Evolutionary conservation across 1,284 basidiomycete genomes (phyloP), one percentile per base, ranked within the genome.

Genomic region (Ustilago hordei): DNA sequence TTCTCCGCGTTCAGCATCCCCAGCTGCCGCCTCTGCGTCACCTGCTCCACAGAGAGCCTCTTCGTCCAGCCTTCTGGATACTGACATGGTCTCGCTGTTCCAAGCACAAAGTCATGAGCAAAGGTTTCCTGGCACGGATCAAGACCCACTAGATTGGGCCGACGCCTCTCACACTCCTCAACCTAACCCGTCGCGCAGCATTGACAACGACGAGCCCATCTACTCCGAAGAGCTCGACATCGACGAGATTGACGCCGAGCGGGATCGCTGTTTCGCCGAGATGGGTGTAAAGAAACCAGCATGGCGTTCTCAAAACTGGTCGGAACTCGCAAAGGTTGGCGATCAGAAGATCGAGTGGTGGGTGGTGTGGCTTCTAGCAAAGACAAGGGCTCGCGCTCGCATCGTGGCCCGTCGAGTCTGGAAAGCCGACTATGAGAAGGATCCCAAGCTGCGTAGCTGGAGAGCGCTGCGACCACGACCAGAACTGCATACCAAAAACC

Each of bases 71-170:
- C 60, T 71, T 3, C 57, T 77, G 36, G 39, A 69, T 11, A 64
- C 69, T n/a, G 75, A 77, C 56, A 65, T 77, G 67, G 56, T 69
- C 17, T 63, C 69, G 1, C 75, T 69, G 6, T 77, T 77, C 45
- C 23, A 50, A 3, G 63, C 75, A 4, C 63, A 50, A 48, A 57
- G 62, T 0, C 60, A 60, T 4, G 69, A 68, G 57, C 62, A 64
- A 3, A 43, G 75, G 6, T 55, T 72, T 9, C 69, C 75, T 1
- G 69, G 75, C 35, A 77, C 75, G 17, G 75, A 77, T 0, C 28
- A 56, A 23, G 78, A 80, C n/a, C 78, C 78, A 0, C 13, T 71
- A 12, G 78, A 80, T 19, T 80, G 75, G 75, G 70, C 57, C n/a
- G 70, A 80, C 36, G 69, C 64, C 4, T 50, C 59, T 9, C 57